Conservation (phyloP, 768 basidiomycete species). For the Imleria badia region DNA sequence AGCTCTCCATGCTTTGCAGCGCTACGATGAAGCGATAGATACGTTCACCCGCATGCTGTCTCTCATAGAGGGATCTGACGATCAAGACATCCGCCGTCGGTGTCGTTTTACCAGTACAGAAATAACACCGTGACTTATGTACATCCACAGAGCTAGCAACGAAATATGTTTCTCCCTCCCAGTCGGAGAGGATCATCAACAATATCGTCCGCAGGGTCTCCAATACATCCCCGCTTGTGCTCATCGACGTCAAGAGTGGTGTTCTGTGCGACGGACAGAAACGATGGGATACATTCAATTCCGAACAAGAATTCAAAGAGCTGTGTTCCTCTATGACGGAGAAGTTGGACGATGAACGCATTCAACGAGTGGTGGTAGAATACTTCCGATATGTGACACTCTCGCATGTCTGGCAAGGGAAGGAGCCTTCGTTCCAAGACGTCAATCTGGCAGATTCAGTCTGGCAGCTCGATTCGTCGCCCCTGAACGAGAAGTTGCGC, state of each 20-base stretch:
- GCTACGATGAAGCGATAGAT: not conserved
- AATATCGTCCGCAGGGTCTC: not conserved
- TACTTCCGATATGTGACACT: constrained; percentile 14
- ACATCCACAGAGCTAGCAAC: not conserved
- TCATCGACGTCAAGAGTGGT: constrained; percentile 1
- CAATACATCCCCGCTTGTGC: not conserved
- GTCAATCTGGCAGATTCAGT: not conserved
- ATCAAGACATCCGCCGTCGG: not conserved
- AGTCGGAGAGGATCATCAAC: not conserved
- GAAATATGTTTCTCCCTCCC: not conserved
- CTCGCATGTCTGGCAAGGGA: constrained; percentile 13
- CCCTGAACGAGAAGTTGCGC: constrained; percentile 1
- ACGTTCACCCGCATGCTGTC: not conserved
- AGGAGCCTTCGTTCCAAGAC: constrained; percentile 10
- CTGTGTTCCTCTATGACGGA: constrained; percentile 9
- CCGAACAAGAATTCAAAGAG: not conserved
- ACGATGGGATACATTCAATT: not conserved
- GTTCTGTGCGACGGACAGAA: not conserved
- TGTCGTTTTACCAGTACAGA: not conserved
- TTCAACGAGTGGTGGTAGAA: not conserved
- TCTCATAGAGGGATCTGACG: not conserved
- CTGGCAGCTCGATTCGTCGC: constrained; percentile 4
- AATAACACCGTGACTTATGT: not conserved
- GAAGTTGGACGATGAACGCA: not conserved
- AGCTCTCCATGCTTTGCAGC: not conserved